These are phyloP conservation scores for Malus domestica DNA, from an alignment of 306 rosid species.

Conservation along the genomic window ASM211411v1 NC_041792.1:22788407-22788906, in stretches of 20 bases:
- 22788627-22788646: neutral
- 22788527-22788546: conserved; percentile 56
- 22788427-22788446: conserved; percentile 84
- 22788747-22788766: conserved; percentile 84
- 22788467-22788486: conserved; percentile 75
- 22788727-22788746: conserved; percentile 89
- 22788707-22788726: conserved; percentile 75
- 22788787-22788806: conserved; percentile 87
- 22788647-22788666: neutral
- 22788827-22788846: conserved; percentile 34
- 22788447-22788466: conserved; percentile 79
- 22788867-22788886: neutral
- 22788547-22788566: conserved; percentile 78
- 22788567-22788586: conserved; percentile 86
- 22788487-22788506: conserved; percentile 78
- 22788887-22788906: neutral
- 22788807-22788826: conserved; percentile 95
- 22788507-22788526: conserved; percentile 89
- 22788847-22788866: conserved; percentile 23
- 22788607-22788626: neutral
- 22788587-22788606: conserved; percentile 17
- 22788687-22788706: neutral
- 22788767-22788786: conserved; percentile 97
- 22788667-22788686: neutral
- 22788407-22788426: neutral